These are phyloP conservation scores for Fusarium sororula DNA, from an alignment of 2,329 filamentous ascomycete genomes.

Conservation along the genomic window DNA sequence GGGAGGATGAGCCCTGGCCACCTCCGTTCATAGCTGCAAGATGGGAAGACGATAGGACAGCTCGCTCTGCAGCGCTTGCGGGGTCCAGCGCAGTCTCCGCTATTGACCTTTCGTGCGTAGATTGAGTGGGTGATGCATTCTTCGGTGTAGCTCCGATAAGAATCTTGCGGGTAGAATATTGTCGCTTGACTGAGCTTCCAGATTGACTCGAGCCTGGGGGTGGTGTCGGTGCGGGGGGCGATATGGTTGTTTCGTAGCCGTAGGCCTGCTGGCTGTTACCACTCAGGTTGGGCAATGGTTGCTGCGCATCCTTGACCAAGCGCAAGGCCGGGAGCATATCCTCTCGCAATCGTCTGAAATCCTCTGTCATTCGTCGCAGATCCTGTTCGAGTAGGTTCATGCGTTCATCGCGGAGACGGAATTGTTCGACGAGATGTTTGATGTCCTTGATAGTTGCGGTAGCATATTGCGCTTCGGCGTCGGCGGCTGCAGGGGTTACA, in stretches of 20 bases:
- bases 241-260: constrained; percentile 60
- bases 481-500: constrained; percentile 71
- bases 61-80: constrained; percentile 72
- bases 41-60: constrained; percentile 73
- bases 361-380: constrained; percentile 82
- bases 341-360: constrained; percentile 88
- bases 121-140: constrained; percentile 78
- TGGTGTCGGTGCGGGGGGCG: constrained; percentile 66
- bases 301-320: constrained; percentile 89
- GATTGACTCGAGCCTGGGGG: constrained; percentile 58
- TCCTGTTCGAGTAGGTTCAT: constrained; percentile 86
- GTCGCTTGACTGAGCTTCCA: constrained; percentile 68
- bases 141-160: constrained; percentile 78
- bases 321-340: constrained; percentile 91
- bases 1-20: constrained; percentile 62
- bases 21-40: constrained; percentile 75
- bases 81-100: constrained; percentile 75
- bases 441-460: constrained; percentile 94
- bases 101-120: constrained; percentile 71
- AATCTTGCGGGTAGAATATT: constrained; percentile 80
- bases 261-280: constrained; percentile 54
- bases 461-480: constrained; percentile 85
- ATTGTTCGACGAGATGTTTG: constrained; percentile 86
- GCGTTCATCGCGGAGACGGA: constrained; percentile 88
- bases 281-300: constrained; percentile 74